These are phyloP conservation scores for Solanum chiquidenum DNA, from an alignment of 257 asterid genomes.

Conservation along the genomic window DNA sequence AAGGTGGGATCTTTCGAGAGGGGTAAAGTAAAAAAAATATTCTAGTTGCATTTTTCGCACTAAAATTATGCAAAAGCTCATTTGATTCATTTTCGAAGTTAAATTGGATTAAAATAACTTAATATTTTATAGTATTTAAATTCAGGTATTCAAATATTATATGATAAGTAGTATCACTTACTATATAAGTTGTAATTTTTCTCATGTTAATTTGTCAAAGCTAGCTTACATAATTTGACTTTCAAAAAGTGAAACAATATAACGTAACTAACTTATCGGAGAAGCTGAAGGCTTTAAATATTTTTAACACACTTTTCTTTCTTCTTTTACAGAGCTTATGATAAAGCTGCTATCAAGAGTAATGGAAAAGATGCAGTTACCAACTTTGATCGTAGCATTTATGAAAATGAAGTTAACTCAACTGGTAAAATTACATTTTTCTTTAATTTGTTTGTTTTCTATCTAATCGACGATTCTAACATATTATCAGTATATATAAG, in stretches of 20 bases:
- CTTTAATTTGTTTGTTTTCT: neutral
- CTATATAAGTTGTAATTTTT: neutral
- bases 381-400: conserved; percentile 68
- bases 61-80: neutral
- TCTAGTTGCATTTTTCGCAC: neutral
- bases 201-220: neutral
- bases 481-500: neutral
- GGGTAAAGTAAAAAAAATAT: no score
- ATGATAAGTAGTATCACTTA: neutral
- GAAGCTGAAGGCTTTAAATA: neutral
- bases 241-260: neutral
- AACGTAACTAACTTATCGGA: neutral
- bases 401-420: conserved; percentile 43
- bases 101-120: neutral
- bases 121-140: neutral
- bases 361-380: conserved; percentile 85
- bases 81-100: neutral
- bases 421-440: conserved; percentile 18
- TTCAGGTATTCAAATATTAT: neutral
- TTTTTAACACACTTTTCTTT: neutral
- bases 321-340: conserved; percentile 55
- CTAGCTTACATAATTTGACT: neutral
- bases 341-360: conserved; percentile 76
- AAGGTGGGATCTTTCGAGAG: neutral
- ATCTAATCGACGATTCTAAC: neutral